These are phyloP conservation scores for Fraxinus dipetala DNA, from an alignment of 305 asterid species.

Conservation along the genomic window DNA sequence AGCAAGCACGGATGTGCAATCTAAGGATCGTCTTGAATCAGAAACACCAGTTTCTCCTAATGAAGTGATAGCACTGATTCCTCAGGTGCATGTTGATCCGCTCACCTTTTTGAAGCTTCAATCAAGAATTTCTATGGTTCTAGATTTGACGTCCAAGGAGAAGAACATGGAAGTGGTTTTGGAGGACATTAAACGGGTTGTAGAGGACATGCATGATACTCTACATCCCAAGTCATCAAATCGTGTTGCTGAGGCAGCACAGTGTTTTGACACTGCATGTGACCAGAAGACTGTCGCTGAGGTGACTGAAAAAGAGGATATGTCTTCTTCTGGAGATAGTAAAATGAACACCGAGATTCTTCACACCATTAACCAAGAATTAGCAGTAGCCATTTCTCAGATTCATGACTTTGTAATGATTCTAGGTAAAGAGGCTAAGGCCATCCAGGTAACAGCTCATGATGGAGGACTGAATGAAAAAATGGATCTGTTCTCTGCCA, in stretches of 20 bases:
- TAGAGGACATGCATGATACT: conserved; percentile 54
- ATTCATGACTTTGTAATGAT: conserved; percentile 52
- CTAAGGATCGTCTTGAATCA: conserved; percentile 23
- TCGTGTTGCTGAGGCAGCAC: conserved; percentile 31
- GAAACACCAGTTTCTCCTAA: conserved; percentile 7
- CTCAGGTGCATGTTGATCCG: conserved; percentile 34
- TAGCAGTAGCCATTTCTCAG: conserved; percentile 48
- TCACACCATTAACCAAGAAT: conserved; percentile 37
- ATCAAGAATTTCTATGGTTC: conserved; percentile 52
- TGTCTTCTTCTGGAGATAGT: conserved; percentile 26
- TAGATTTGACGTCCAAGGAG: conserved; percentile 54
- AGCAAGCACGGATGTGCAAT: conserved; percentile 25
- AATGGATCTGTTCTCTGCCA: conserved; percentile 49
- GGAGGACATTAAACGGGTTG: conserved; percentile 48
- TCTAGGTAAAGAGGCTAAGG: conserved; percentile 62
- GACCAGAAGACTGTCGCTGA: conserved; percentile 25
- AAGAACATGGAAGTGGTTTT: conserved; percentile 48
- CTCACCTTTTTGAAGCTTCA: conserved; percentile 48
- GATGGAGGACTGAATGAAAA: conserved; percentile 48
- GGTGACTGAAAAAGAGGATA: conserved; percentile 28
- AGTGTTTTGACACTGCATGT: conserved; percentile 26
- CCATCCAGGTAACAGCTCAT: conserved; percentile 41
- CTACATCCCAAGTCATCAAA: conserved; percentile 34
- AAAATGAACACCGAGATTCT: conserved; percentile 22
- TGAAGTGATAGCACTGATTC: not conserved